Evolutionary conservation across 1,139 yeast species (phyloP).

Genomic region (Debaryomyces udenii): DNA sequence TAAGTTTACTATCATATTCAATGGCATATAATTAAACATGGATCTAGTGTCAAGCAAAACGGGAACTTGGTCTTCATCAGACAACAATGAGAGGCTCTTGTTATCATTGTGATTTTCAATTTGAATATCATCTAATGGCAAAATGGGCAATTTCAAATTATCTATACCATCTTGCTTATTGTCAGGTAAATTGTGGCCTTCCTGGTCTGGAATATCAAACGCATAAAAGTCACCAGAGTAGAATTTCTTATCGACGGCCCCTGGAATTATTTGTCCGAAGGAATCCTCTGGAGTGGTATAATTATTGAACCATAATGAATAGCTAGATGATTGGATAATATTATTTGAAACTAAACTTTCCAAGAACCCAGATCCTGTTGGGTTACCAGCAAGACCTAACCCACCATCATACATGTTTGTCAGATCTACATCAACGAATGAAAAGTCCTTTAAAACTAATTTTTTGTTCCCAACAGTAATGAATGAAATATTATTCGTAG

Average conservation of each 20-base stretch:
- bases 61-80: constrained; percentile 45
- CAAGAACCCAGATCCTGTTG: constrained; percentile 46
- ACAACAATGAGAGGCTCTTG: constrained; percentile 35
- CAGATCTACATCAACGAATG: constrained; percentile 31
- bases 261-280: constrained; percentile 54
- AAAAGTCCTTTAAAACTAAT: constrained; percentile 24
- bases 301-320: constrained; percentile 54
- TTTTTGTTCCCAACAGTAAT: constrained; percentile 17
- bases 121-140: constrained; percentile 56
- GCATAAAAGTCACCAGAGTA: constrained; percentile 49
- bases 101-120: constrained; percentile 49
- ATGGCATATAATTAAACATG: constrained; percentile 58
- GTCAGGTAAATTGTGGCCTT: constrained; percentile 30
- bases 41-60: constrained; percentile 65
- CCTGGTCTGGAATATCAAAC: constrained; percentile 46
- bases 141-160: constrained; percentile 48
- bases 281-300: constrained; percentile 14
- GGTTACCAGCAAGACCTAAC: constrained; percentile 54
- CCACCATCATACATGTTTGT: constrained; percentile 35
- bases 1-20: constrained; percentile 58
- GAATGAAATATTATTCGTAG: constrained; percentile 28
- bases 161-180: constrained; percentile 23
- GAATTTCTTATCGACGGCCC: constrained; percentile 55
- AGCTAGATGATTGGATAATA: constrained; percentile 50
- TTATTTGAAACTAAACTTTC: constrained; percentile 32